Base-by-base conservation (phyloP, 108 stramenopile genomes). In the Aurantiochytrium sp. region DNA sequence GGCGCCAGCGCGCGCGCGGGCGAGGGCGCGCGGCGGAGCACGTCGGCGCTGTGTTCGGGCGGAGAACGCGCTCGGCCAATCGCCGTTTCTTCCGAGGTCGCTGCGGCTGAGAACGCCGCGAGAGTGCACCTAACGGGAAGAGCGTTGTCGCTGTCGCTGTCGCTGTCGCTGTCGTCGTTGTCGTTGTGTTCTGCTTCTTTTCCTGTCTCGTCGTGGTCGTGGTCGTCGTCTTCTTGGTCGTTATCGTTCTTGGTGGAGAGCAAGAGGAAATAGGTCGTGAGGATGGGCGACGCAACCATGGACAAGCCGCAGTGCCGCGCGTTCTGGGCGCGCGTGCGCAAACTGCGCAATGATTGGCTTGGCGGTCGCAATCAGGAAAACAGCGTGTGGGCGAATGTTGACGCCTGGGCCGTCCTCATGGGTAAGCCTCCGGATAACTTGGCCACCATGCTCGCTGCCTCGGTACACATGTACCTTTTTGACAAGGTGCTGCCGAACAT, bases 401-500 rank as follows among this genome's bases (percentile, higher is more conserved):
- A 69, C 18, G 64, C 64, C 35, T 69, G 64, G 64, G 25, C 25
- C 5, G 8, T 69, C 21, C 25, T 69, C 14, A 8, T 69, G 64
- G 64, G 64, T 3, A 69, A 69, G 14, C 21, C 64, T 6, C 64
- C 64, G 35, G 64, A 69, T 14, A 42, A 69, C 35, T 10, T 42
- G 10, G 64, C 35, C 10, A 42, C 14, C 35, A 69, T 69, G 64
- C 25, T 42, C 64, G 25, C 64, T 6, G 10, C 64, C 35, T 6
- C 25, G 42, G 21, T 69, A 10, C 64, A 69, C 64, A 16, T 69
- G 64, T 69, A 69, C 64, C 64, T 69, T 18, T 69, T 69, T 18
- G 76, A 23, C 76, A 47, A 45, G 51, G 76, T 83, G 89, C 87
- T 94, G 42, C 88, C 93, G 14, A 92, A 93, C 91, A 92, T 92